Percentiles rank a stretch among this genome's conserved stretches.
phyloP scores from a whole-genome alignment of 140 eudicot genomes.

The Senecio squalidus region DNA sequence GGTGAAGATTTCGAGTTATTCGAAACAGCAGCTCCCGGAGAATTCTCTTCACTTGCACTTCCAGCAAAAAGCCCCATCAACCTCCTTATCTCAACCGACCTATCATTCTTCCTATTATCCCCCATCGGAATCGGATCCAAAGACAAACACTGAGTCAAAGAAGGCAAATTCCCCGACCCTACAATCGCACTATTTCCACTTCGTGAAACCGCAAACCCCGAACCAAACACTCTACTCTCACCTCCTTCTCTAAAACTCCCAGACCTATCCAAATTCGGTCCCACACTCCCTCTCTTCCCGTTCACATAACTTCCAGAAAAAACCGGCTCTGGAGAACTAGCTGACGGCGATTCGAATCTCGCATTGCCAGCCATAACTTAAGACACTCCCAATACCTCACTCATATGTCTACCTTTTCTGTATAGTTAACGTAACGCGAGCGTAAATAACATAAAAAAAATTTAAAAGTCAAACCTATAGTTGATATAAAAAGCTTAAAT shows the following conservation, averaged over 20 bases:
- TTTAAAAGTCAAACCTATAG: too few species aligned
- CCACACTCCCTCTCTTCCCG: conserved; percentile 56
- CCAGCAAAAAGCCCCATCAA: conserved; percentile 49
- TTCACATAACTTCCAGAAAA: conserved; percentile 17
- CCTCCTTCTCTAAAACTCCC: conserved; percentile 73
- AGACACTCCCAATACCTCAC: conserved; percentile 11
- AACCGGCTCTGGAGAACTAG: conserved; percentile 59
- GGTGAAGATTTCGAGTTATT: conserved; percentile 47
- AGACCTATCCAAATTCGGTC: conserved; percentile 61
- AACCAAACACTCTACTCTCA: conserved; percentile 43
- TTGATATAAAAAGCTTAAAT: too few species aligned
- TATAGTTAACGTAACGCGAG: too few species aligned
- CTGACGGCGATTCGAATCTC: conserved; percentile 56
- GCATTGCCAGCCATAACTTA: conserved; percentile 63
- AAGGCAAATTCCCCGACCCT: conserved; percentile 35
- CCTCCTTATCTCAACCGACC: conserved; percentile 62
- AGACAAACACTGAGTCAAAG: conserved; percentile 55
- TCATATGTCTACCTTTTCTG: background rate
- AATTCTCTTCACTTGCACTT: conserved; percentile 45
- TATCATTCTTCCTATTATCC: conserved; percentile 39
- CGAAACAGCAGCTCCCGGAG: conserved; percentile 52
- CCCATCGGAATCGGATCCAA: conserved; percentile 62
- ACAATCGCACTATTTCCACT: conserved; percentile 24
- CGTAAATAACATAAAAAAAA: too few species aligned
- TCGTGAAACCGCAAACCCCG: conserved; percentile 51